Evolutionary conservation across 148 eudicot genomes (phyloP).

Genomic region (Chenopodium album): DNA sequence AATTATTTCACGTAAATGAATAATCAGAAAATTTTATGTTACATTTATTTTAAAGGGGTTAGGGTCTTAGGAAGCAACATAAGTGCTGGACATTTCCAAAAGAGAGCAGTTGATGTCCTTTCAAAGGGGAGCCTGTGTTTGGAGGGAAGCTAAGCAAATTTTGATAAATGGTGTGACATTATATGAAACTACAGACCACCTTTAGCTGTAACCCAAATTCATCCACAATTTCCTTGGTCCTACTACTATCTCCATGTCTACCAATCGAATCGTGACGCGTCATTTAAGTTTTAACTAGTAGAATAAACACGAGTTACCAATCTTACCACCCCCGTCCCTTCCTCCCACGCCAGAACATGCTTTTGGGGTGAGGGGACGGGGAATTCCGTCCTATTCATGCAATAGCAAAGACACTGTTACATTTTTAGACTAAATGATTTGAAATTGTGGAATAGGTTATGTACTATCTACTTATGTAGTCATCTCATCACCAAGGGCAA

Average conservation of each 20-base stretch:
- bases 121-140: slow-evolving; percentile 24
- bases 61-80: background rate
- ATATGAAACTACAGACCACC: slow-evolving; percentile 10
- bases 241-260: slow-evolving; percentile 8
- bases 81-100: slow-evolving; percentile 15
- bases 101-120: slow-evolving; percentile 28
- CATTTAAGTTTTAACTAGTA: background rate
- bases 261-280: background rate
- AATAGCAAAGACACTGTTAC: too few species aligned
- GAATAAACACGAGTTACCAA: background rate
- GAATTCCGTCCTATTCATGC: background rate
- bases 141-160: slow-evolving; percentile 25
- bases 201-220: slow-evolving; percentile 30
- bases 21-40: background rate
- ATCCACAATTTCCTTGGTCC: slow-evolving; percentile 11
- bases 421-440: background rate
- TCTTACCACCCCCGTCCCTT: background rate
- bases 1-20: background rate
- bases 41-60: background rate
- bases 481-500: background rate
- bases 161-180: slow-evolving; percentile 27
- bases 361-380: background rate
- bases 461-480: background rate
- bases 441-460: background rate
- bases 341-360: background rate